Conservation (phyloP, 2,329 filamentous ascomycete genomes). For the Ascochyta koolunga region DNA sequence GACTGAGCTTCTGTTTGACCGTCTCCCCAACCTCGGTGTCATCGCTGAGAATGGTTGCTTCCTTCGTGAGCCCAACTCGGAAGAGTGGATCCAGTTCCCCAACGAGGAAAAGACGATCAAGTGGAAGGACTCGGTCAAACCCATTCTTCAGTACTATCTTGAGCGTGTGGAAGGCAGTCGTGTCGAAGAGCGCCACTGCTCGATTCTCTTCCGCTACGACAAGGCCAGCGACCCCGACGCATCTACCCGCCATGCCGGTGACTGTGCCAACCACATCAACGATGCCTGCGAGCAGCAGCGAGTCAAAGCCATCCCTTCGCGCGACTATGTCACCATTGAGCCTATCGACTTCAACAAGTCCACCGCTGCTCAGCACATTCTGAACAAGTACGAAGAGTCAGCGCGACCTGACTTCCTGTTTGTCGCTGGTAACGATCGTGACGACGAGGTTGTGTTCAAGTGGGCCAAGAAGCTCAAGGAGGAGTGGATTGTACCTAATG, state of each 20-base stretch:
- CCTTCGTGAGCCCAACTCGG: conserved; percentile 70
- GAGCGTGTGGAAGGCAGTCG: conserved; percentile 87
- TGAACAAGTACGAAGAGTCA: conserved; percentile 53
- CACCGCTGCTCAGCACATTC: conserved; percentile 78
- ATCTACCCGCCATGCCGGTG: conserved; percentile 79
- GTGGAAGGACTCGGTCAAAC: conserved; percentile 85
- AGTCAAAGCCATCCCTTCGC: conserved; percentile 81
- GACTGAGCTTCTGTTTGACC: conserved; percentile 82
- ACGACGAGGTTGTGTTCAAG: conserved; percentile 91
- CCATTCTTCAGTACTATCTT: conserved; percentile 86
- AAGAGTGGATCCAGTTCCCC: conserved; percentile 78
- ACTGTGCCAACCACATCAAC: conserved; percentile 94
- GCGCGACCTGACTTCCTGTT: conserved; percentile 76
- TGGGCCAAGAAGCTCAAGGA: conserved; percentile 84
- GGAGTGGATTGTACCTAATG: conserved; percentile 58
- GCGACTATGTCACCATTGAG: conserved; percentile 83
- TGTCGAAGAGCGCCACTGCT: conserved; percentile 91
- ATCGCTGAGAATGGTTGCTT: conserved; percentile 97
- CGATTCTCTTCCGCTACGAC: conserved; percentile 88
- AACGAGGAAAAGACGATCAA: conserved; percentile 70
- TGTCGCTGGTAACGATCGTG: conserved; percentile 87
- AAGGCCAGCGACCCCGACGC: conserved; percentile 77
- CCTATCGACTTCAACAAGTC: conserved; percentile 86
- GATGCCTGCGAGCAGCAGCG: conserved; percentile 84
- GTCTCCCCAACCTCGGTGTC: conserved; percentile 81